Base-by-base conservation (phyloP, 352 stramenopile genomes). In the Phytophthora vignae region DNA sequence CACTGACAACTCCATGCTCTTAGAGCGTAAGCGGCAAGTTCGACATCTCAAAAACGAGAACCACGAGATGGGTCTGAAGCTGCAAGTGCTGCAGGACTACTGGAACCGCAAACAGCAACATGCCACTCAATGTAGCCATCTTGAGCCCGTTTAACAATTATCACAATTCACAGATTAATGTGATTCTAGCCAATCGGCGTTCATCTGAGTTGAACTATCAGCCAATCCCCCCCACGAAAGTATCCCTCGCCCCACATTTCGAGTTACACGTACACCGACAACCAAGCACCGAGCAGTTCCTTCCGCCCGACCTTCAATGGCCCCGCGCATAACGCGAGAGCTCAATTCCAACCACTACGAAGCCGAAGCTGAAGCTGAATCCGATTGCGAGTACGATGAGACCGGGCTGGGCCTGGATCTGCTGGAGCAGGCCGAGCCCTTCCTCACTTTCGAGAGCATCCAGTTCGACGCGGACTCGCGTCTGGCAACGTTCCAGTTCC, bases 31-130 rank as follows among this genome's bases (percentile, higher is more conserved):
- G 50, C 74, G 58, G 4, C 82, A 88, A 66, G 58, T 92, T 15
- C 67, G 62, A 8, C 64, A 69, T 4, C 68, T 93, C 10, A 60
- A 70, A 14, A 48, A 76, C 12, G 85, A 93, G 54, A 91, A 83
- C 49, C 70, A 65, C 27, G 54, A 73, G 27, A 67, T 92, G 38
- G 49, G 44, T 3, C 27, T 80, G 27, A 79, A 86, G 19, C 44
- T 77, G 4, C 75, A 88, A 31, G 62, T 88, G n/a, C 48, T 85
- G 31, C 66, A 77, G 27, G 65, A 82, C 40, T 77, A 86, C 10
- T 63, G 79, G 25, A 79, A 66, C 59, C 70, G 75, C 53, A 74
- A 79, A 36, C 73, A 79, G 40, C 66, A 63, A 52, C 62, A 67
- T 57, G 54, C 15, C 6, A 12, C 44, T n/a, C 63, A 61, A 69